Evolutionary conservation across 306 rosid genomes (phyloP).

Genomic region (Begonia peltatifolia): DNA sequence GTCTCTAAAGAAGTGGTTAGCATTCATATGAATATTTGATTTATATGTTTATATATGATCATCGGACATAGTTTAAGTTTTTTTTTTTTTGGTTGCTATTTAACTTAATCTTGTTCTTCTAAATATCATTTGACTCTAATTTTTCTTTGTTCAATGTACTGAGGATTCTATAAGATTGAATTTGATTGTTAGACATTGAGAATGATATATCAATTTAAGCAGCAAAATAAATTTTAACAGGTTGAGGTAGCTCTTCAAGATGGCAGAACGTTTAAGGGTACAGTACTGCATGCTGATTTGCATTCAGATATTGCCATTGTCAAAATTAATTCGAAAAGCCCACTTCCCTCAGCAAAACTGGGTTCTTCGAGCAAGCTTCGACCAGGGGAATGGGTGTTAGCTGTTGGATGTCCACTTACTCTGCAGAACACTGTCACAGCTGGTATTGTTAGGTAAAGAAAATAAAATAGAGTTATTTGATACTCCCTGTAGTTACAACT

Average conservation of each 20-base stretch:
- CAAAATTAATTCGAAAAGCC: slow-evolving; percentile 65
- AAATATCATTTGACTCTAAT: too few species aligned
- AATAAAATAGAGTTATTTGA: not conserved
- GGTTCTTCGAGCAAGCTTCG: slow-evolving; percentile 73
- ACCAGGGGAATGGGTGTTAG: slow-evolving; percentile 91
- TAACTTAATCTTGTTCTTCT: too few species aligned
- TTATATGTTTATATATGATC: too few species aligned
- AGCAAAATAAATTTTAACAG: slow-evolving; percentile 21
- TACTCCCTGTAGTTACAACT: not conserved
- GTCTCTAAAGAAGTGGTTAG: slow-evolving; percentile 67
- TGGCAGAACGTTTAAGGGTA: slow-evolving; percentile 77
- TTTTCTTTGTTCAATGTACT: slow-evolving; percentile 1
- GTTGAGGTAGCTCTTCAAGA: slow-evolving; percentile 83
- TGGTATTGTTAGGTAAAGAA: slow-evolving; percentile 74
- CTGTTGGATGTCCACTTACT: slow-evolving; percentile 80
- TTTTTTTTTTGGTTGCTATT: too few species aligned
- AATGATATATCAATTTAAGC: not conserved
- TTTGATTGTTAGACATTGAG: not conserved
- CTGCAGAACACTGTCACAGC: slow-evolving; percentile 89
- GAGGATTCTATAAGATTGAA: slow-evolving; percentile 1
- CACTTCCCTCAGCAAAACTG: slow-evolving; percentile 66
- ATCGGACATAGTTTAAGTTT: too few species aligned
- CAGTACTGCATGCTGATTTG: slow-evolving; percentile 59
- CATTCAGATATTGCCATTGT: slow-evolving; percentile 83
- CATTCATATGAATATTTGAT: not conserved